phyloP scores from a whole-genome alignment of 257 asterid species.

The Lycium barbarum region DNA sequence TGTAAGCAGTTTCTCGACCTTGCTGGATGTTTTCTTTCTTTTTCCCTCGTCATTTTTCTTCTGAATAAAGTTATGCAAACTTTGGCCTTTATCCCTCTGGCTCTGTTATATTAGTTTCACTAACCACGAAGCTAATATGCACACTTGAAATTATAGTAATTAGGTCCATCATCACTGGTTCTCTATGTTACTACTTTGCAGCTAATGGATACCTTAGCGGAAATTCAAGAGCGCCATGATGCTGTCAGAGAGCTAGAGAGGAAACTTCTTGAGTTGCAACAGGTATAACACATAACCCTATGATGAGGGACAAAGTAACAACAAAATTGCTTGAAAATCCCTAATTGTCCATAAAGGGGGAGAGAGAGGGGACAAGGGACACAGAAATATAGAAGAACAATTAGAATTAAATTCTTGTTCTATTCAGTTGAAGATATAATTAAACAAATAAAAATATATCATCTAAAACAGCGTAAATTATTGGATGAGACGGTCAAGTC shows the following conservation, averaged over 20 bases:
- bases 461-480: neutral
- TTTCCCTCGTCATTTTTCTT: neutral
- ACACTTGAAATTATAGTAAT: neutral
- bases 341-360: neutral
- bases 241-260: constrained; percentile 92
- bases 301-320: neutral
- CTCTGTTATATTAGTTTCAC: neutral
- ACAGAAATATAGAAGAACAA: neutral
- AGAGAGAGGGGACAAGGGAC: neutral
- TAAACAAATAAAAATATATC: neutral
- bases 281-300: constrained; percentile 53
- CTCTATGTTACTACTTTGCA: constrained; percentile 38
- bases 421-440: neutral
- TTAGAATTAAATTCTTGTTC: neutral
- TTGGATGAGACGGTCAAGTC: neutral
- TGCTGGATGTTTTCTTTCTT: neutral
- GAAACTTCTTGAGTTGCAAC: constrained; percentile 95
- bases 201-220: constrained; percentile 96
- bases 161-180: neutral
- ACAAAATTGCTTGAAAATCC: neutral
- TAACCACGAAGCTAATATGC: neutral
- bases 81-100: neutral
- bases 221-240: constrained; percentile 98
- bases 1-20: neutral
- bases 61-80: neutral